phyloP scores from a whole-genome alignment of 345 rosid genomes.

The Eucalyptus polybractea region DNA sequence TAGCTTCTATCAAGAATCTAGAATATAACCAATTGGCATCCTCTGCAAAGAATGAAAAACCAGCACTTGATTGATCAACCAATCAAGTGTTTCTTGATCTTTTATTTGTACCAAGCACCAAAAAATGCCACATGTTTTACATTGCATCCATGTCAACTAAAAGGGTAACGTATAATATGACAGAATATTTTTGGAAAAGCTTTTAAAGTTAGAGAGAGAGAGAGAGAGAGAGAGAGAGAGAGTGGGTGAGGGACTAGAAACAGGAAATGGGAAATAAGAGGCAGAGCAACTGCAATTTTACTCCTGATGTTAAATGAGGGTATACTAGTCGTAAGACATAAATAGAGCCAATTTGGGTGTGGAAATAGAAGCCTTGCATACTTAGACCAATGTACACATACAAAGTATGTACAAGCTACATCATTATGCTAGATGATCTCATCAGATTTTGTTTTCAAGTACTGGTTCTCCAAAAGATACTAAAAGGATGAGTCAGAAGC shows the following conservation, averaged over 20 bases:
- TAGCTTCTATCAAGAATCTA: not conserved
- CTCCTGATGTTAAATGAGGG: not conserved
- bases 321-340: not conserved
- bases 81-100: not conserved
- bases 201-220: not conserved
- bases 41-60: not conserved
- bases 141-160: not conserved
- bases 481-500: not conserved
- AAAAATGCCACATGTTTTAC: not conserved
- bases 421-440: not conserved
- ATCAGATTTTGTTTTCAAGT: not conserved
- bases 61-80: not conserved
- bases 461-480: not conserved
- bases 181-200: not conserved
- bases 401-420: not conserved
- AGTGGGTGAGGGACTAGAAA: not conserved
- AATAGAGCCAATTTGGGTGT: not conserved
- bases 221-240: not conserved
- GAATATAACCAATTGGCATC: not conserved
- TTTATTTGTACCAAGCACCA: not conserved
- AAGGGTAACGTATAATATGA: not conserved
- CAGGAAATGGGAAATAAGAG: not conserved
- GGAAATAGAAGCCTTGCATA: not conserved
- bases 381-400: not conserved
- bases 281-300: not conserved